phyloP scores from a whole-genome alignment of 495 filamentous ascomycete genomes.

The Penicillium longicatenatum region DNA sequence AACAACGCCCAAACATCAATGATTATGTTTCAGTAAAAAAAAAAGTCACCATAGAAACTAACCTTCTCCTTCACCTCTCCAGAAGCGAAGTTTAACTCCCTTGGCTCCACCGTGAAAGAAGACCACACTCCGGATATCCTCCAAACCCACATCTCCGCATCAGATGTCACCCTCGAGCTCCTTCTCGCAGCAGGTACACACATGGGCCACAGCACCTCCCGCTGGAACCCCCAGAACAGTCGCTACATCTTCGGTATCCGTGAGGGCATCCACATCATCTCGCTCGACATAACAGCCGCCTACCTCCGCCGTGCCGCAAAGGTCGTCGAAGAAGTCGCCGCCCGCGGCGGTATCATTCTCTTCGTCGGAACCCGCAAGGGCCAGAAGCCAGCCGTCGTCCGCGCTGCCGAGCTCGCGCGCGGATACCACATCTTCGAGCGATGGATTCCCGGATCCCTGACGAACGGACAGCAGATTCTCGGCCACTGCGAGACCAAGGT shows the following conservation, averaged over 20 bases:
- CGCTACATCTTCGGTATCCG: conserved; percentile 94
- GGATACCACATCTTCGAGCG: conserved; percentile 91
- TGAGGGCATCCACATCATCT: conserved; percentile 90
- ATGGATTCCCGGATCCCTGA: conserved; percentile 91
- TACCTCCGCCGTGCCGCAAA: conserved; percentile 87
- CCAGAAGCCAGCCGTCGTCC: conserved; percentile 75
- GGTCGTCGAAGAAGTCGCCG: conserved; percentile 83
- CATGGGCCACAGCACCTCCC: conserved; percentile 86
- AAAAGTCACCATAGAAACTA: neutral
- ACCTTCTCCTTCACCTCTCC: neutral
- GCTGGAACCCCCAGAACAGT: conserved; percentile 94
- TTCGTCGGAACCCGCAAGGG: conserved; percentile 87
- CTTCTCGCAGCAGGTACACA: conserved; percentile 89
- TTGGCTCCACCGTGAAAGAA: conserved; percentile 32
- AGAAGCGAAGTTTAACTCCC: conserved; percentile 36
- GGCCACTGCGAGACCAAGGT: conserved; percentile 64
- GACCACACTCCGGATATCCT: conserved; percentile 68
- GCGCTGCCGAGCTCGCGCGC: conserved; percentile 73
- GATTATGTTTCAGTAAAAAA: neutral
- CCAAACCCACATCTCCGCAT: conserved; percentile 68
- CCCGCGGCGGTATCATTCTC: conserved; percentile 79
- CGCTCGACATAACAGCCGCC: conserved; percentile 80
- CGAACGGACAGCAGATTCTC: conserved; percentile 89
- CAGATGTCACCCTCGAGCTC: conserved; percentile 85
- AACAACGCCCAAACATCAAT: neutral